Evolutionary conservation across 2,329 filamentous ascomycete genomes (phyloP).

Genomic region (Aspergillus pseudoviridinutans): DNA sequence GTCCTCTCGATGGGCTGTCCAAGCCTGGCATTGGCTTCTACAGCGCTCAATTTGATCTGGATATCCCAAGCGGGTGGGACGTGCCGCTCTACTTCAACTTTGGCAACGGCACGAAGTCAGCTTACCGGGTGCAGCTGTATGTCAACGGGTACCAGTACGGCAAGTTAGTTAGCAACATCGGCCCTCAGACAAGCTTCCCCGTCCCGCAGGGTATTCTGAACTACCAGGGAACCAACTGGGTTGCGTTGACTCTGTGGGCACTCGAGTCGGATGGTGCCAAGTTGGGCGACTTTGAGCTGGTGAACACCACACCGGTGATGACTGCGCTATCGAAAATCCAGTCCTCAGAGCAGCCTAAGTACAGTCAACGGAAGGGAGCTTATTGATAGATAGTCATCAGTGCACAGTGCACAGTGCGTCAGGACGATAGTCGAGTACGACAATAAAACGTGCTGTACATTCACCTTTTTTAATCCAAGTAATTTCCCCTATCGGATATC

Average conservation of each 20-base stretch:
- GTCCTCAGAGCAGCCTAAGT: constrained; percentile 46
- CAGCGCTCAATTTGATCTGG: constrained; percentile 48
- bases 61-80: constrained; percentile 52
- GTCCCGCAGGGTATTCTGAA: constrained; percentile 71
- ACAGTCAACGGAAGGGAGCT: constrained; percentile 44
- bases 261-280: constrained; percentile 55
- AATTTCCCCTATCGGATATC: no score
- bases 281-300: constrained; percentile 52
- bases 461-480: no score
- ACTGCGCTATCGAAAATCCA: constrained; percentile 48
- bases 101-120: constrained; percentile 42
- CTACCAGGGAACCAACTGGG: constrained; percentile 65
- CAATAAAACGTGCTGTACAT: not conserved
- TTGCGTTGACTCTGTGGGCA: constrained; percentile 67
- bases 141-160: constrained; percentile 75
- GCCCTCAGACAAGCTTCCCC: constrained; percentile 67
- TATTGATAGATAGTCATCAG: constrained; percentile 39
- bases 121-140: constrained; percentile 62
- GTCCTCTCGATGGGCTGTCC: constrained; percentile 40
- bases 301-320: constrained; percentile 47
- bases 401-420: not conserved
- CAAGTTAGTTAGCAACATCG: constrained; percentile 66
- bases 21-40: constrained; percentile 52
- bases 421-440: not conserved
- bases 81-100: constrained; percentile 54